These are phyloP conservation scores for Dothiorella sarmentorum DNA, from an alignment of 2,329 filamentous ascomycete species.

Conservation along the genomic window DNA sequence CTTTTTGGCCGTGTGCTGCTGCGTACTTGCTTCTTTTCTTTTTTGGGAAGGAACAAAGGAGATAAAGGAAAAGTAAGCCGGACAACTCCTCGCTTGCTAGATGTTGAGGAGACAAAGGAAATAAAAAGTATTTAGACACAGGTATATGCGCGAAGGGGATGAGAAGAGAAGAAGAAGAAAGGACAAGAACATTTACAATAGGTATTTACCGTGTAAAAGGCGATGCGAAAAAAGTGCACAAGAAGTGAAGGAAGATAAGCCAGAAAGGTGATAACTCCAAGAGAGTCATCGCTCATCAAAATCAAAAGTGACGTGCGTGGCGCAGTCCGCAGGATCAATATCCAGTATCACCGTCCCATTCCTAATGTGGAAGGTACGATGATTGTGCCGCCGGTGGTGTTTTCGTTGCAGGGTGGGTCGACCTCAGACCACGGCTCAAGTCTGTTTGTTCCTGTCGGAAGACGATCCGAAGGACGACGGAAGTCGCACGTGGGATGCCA, in stretches of 20 bases:
- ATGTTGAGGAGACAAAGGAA: not conserved
- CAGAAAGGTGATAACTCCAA: not conserved
- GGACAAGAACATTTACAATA: not conserved
- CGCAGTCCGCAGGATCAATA: slow-evolving; percentile 9
- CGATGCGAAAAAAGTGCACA: not conserved
- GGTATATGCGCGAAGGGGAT: not conserved
- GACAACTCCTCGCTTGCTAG: not conserved
- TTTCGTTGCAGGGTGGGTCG: not conserved
- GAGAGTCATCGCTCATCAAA: not conserved
- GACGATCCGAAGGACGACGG: not conserved
- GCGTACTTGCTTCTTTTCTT: not conserved
- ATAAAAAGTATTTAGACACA: not conserved
- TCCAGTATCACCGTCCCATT: slow-evolving; percentile 10
- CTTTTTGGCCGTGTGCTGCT: not conserved
- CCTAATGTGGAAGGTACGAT: slow-evolving; percentile 10
- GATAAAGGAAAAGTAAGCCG: not conserved
- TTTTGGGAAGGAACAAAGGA: not conserved
- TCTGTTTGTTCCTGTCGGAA: slow-evolving; percentile 7
- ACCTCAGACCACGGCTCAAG: slow-evolving; percentile 1
- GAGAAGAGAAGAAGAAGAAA: not conserved
- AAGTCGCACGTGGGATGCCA: not conserved
- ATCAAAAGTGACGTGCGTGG: not conserved
- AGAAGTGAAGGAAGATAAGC: not conserved
- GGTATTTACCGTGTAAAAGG: not conserved
- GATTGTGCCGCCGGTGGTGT: not conserved